Evolutionary conservation across 345 rosid species (phyloP), one percentile per base, ranked within the genome.

Genomic region (Gynandropsis gynandra): DNA sequence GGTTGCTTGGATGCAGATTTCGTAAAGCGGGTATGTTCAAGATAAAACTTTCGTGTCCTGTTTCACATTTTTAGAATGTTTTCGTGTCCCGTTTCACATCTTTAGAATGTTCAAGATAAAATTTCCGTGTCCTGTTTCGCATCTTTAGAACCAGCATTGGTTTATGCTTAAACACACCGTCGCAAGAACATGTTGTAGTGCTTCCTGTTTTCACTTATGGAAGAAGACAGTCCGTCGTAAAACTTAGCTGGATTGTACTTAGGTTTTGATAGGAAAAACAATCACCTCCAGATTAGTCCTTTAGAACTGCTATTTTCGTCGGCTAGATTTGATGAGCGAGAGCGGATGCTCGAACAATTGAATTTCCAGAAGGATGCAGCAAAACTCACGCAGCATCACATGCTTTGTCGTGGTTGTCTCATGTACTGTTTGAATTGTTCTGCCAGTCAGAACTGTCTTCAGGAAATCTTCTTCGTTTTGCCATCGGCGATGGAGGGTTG

Each of bases 401-500:
- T 51, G 46, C 20, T 60, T 49, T 32, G 32, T 32, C 53, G 10
- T 6, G 43, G 42, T 24, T 57, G 48, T 21, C 40, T 45, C 1
- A 1, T 41, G 42, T 31, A 29, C 54, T 33, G 39, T 58, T 49
- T 64, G 34, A 31, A 50, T 52, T 65, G 42, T 43, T 67, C 29
- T 24, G 29, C 41, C 72, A 92, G 97, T 73, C 81, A 56, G 85
- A 69, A 31, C 63, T 84, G 57, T 63, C 59, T 7, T 36, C 80
- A 0, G 87, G 95, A 44, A 70, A 67, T 66, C 86, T 87, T 66
- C 36, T 92, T 47, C 88, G 92, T 15, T 79, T 87, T 53, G 77
- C 93, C 45, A 67, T 92, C 61, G 54, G 72, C 41, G 75, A 82
- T 72, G 93, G 82, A 55, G 90, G 93, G 54, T 61, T 92, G 63